These are phyloP conservation scores for Wickerhamomyces pijperi DNA, from an alignment of 805 yeast genomes.

Conservation along the genomic window DNA sequence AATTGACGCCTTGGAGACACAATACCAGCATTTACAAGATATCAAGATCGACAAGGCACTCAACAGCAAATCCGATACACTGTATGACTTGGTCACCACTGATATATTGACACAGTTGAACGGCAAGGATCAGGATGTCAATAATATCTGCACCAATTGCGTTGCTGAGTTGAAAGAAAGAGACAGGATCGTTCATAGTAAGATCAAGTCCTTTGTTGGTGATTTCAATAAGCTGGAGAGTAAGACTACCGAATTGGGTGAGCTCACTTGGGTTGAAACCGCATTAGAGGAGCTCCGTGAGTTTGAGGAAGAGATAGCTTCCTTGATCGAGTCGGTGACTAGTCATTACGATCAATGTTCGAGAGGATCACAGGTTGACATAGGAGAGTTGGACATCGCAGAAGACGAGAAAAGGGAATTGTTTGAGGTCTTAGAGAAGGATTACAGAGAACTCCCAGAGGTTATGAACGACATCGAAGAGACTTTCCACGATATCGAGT, in stretches of 20 bases:
- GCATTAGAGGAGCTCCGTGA: constrained; percentile 28
- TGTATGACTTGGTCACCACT: constrained; percentile 38
- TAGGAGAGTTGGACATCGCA: constrained; percentile 22
- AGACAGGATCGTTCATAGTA: neutral
- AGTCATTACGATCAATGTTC: constrained; percentile 75
- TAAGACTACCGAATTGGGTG: constrained; percentile 20
- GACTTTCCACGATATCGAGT: constrained; percentile 21
- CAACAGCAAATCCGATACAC: constrained; percentile 10
- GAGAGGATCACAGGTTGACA: constrained; percentile 27
- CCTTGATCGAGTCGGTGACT: constrained; percentile 58
- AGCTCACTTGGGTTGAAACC: constrained; percentile 2
- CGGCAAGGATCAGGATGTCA: constrained; percentile 14
- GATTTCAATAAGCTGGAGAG: constrained; percentile 17
- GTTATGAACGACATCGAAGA: constrained; percentile 40
- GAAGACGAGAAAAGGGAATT: constrained; percentile 27
- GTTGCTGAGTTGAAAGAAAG: neutral
- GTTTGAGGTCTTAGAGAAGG: constrained; percentile 36
- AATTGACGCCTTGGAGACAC: constrained; percentile 23
- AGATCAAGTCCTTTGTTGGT: constrained; percentile 1
- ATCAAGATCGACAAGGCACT: constrained; percentile 26
- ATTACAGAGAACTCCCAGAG: constrained; percentile 42
- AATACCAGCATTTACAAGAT: constrained; percentile 23
- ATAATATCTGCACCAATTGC: neutral
- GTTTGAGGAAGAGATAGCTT: constrained; percentile 61
- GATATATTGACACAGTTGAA: constrained; percentile 20